Conservation (phyloP, 495 filamentous ascomycete species). For the Haplographium delicatum region DNA sequence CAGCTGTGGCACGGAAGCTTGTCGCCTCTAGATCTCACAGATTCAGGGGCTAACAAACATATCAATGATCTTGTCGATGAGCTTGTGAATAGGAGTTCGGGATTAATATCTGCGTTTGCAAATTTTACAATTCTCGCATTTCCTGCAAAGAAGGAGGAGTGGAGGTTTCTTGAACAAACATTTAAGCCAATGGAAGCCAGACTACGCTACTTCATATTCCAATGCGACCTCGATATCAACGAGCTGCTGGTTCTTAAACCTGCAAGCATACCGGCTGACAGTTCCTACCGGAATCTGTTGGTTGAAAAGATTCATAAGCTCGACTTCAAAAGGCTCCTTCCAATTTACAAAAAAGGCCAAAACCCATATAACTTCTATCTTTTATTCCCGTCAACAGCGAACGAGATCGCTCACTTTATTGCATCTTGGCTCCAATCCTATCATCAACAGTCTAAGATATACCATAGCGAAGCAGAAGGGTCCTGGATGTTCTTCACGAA, state of each 20-base stretch:
- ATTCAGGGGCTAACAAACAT: not conserved
- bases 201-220: slow-evolving; percentile 23
- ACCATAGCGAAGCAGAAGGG: slow-evolving; percentile 16
- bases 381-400: slow-evolving; percentile 15
- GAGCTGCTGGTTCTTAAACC: not conserved
- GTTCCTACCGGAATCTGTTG: slow-evolving; percentile 12
- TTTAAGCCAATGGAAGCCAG: not conserved
- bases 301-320: slow-evolving; percentile 12
- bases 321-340: slow-evolving; percentile 9
- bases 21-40: not conserved
- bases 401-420: slow-evolving; percentile 9
- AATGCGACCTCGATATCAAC: slow-evolving; percentile 2
- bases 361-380: slow-evolving; percentile 16
- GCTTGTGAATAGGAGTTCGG: slow-evolving; percentile 5
- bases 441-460: slow-evolving; percentile 13
- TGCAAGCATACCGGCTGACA: not conserved
- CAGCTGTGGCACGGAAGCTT: slow-evolving; percentile 12
- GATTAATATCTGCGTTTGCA: slow-evolving; percentile 1
- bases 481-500: slow-evolving; percentile 21
- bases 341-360: not conserved
- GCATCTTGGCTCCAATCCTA: slow-evolving; percentile 13
- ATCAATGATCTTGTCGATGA: slow-evolving; percentile 9
- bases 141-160: slow-evolving; percentile 16
- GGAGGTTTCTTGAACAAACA: slow-evolving; percentile 13
- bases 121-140: slow-evolving; percentile 14